phyloP scores from a whole-genome alignment of 208 protist species.

The Acanthamoeba triangularis region DNA sequence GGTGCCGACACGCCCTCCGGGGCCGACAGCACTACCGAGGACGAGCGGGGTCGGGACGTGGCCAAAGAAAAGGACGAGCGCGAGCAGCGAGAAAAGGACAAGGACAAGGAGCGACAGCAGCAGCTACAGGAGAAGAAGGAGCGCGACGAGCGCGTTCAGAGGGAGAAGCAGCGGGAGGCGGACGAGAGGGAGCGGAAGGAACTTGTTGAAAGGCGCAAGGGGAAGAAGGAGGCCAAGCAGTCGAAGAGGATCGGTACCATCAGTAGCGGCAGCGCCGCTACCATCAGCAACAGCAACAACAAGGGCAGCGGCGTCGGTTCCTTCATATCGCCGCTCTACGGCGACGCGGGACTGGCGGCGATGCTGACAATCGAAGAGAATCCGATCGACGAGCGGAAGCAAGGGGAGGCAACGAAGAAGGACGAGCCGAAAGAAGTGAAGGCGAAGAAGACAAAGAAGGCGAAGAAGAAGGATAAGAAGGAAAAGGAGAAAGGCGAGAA shows the following conservation, averaged over 20 bases:
- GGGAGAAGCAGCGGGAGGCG: neutral
- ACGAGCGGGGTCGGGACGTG: neutral
- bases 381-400: neutral
- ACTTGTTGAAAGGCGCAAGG: neutral
- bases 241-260: neutral
- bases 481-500: neutral
- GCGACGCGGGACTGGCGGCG: neutral
- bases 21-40: constrained; percentile 8
- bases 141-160: neutral
- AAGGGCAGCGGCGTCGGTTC: neutral
- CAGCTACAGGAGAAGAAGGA: neutral
- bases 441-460: neutral
- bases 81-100: neutral
- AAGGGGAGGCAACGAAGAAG: neutral
- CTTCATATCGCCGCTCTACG: constrained; percentile 1
- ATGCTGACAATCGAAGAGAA: neutral
- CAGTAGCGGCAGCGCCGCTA: too few relatives aligned
- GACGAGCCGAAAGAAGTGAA: neutral
- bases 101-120: neutral
- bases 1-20: neutral
- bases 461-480: neutral
- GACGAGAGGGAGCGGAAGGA: neutral
- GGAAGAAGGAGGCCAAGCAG: neutral
- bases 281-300: neutral
- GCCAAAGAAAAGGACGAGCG: neutral